Evolutionary conservation across 495 filamentous ascomycete species (phyloP).

Genomic region (Cercophora samala): DNA sequence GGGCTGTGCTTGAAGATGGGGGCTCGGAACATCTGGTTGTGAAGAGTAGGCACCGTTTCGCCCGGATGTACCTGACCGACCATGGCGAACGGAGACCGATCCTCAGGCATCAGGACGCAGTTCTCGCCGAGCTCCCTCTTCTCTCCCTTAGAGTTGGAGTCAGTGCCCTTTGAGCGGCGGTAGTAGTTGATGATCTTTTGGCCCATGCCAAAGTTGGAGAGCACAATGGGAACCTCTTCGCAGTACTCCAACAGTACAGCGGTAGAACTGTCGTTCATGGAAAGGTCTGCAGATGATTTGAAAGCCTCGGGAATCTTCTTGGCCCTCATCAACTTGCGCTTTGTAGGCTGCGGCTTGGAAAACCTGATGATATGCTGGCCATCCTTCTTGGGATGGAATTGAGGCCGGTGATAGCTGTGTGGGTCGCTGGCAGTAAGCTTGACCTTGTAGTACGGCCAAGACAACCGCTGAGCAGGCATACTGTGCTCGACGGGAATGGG

Average conservation of each 20-base stretch:
- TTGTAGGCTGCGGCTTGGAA: conserved; percentile 61
- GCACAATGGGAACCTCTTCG: conserved; percentile 83
- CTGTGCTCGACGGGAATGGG: conserved; percentile 85
- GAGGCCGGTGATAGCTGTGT: conserved; percentile 87
- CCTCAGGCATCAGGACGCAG: conserved; percentile 79
- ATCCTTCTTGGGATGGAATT: conserved; percentile 54
- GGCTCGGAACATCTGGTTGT: conserved; percentile 92
- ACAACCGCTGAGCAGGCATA: conserved; percentile 81
- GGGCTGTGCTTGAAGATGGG: conserved; percentile 85
- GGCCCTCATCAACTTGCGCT: conserved; percentile 74
- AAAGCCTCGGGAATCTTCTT: conserved; percentile 73
- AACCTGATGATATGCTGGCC: conserved; percentile 53
- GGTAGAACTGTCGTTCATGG: conserved; percentile 81
- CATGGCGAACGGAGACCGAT: conserved; percentile 90
- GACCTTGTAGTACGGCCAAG: conserved; percentile 91
- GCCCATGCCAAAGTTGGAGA: conserved; percentile 97
- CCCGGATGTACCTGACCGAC: conserved; percentile 92
- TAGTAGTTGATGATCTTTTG: conserved; percentile 95
- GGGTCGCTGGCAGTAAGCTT: conserved; percentile 74
- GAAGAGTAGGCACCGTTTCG: conserved; percentile 80
- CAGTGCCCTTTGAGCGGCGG: conserved; percentile 76
- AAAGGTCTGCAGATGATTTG: conserved; percentile 69
- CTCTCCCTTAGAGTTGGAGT: conserved; percentile 56
- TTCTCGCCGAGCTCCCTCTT: conserved; percentile 73
- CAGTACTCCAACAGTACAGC: conserved; percentile 90